Conservation (phyloP, 148 eudicot genomes). For the Persicaria tinctoria region DNA sequence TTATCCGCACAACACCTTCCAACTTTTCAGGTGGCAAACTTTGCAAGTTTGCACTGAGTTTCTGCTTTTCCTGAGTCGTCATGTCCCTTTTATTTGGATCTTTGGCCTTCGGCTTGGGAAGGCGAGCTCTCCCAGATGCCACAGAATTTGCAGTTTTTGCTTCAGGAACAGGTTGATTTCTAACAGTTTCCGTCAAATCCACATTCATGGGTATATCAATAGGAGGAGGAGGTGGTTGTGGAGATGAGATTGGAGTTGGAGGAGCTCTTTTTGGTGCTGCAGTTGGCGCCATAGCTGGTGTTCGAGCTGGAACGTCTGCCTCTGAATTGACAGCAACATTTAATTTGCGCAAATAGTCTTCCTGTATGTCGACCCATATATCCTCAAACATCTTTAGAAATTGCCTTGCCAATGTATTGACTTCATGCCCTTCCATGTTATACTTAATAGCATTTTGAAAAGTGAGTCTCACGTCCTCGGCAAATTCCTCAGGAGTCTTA, state of each 20-base stretch:
- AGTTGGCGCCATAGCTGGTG: constrained; percentile 43
- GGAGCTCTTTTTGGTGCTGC: constrained; percentile 26
- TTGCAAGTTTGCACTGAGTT: constrained; percentile 75
- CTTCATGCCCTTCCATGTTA: constrained; percentile 89
- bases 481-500: constrained; percentile 65
- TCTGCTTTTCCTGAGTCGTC: constrained; percentile 86
- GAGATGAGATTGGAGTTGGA: constrained; percentile 25
- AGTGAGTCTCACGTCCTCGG: constrained; percentile 7
- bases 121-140: constrained; percentile 40
- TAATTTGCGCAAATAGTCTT: constrained; percentile 46
- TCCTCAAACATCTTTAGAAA: constrained; percentile 68
- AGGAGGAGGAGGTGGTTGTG: constrained; percentile 39
- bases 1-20: constrained; percentile 74
- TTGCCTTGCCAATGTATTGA: constrained; percentile 69
- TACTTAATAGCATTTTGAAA: constrained; percentile 86
- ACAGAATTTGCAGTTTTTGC: constrained; percentile 22
- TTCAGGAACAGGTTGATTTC: constrained; percentile 10
- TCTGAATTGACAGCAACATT: constrained; percentile 35
- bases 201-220: constrained; percentile 10
- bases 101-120: constrained; percentile 81
- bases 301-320: constrained; percentile 41
- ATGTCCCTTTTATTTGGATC: constrained; percentile 81
- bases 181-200: neutral
- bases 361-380: constrained; percentile 63
- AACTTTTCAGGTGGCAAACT: constrained; percentile 81